A percentile compares a stretch with the other conserved stretches of the same genome.
These are phyloP conservation scores for Halophytophthora batemanensis DNA, from an alignment of 352 stramenopile species.

Conservation along the genomic window DNA sequence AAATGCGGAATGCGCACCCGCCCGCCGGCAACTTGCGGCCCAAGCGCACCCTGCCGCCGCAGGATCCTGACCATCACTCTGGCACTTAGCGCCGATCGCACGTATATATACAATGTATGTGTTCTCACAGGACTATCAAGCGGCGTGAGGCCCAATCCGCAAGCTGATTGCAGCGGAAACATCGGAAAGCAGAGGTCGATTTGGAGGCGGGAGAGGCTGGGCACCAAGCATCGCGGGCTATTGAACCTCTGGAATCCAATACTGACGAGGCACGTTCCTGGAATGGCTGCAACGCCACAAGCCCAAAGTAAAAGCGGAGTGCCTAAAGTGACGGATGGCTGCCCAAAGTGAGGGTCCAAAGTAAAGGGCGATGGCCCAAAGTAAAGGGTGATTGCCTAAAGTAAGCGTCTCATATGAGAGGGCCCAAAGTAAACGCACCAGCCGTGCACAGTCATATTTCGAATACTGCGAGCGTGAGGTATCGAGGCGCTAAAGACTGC, in stretches of 20 bases:
- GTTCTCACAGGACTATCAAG: background rate
- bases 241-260: conserved; percentile 33
- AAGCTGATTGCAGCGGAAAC: conserved; percentile 1
- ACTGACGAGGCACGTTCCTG: conserved; percentile 30
- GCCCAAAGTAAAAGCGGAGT: no score
- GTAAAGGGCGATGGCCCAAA: no score
- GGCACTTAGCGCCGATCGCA: conserved; percentile 7
- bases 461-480: no score
- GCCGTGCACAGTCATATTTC: background rate
- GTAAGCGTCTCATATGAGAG: no score
- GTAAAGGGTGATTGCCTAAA: no score
- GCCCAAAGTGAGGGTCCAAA: no score
- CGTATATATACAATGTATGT: conserved; percentile 16
- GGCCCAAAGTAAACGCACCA: conserved; percentile 15
- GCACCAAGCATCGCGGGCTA: conserved; percentile 26
- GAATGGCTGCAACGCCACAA: conserved; percentile 14
- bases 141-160: background rate
- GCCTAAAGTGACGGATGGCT: no score
- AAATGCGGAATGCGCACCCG: conserved; percentile 38
- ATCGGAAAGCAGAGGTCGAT: conserved; percentile 17
- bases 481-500: no score
- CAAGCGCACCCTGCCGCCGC: background rate
- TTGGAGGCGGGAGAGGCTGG: conserved; percentile 20
- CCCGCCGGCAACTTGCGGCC: background rate
- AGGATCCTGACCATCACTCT: conserved; percentile 23